A percentile compares a stretch with the other conserved stretches of the same genome.
These are phyloP conservation scores for Linum tenue DNA, from an alignment of 345 rosid species.

Conservation along the genomic window DNA sequence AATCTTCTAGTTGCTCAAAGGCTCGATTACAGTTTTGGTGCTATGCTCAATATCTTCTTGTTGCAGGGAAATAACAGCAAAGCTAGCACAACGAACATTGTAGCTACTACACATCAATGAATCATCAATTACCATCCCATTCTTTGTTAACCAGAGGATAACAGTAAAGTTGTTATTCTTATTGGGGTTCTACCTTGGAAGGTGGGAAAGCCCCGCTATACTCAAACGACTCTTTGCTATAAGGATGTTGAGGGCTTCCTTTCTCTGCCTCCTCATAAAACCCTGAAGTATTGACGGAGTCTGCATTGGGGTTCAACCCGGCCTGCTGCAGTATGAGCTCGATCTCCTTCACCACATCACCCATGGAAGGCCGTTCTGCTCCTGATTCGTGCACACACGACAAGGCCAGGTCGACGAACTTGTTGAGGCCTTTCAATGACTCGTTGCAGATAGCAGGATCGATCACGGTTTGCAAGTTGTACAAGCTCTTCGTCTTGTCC, in stretches of 20 bases:
- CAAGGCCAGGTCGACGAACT: constrained; percentile 55
- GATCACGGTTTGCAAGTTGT: constrained; percentile 52
- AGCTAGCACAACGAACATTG: background rate
- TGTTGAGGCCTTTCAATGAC: constrained; percentile 47
- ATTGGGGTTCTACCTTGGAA: constrained; percentile 7
- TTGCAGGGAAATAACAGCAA: background rate
- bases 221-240: constrained; percentile 22
- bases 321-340: constrained; percentile 57
- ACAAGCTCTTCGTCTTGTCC: constrained; percentile 46
- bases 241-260: constrained; percentile 35
- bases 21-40: no score
- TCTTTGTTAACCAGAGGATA: background rate
- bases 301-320: constrained; percentile 47
- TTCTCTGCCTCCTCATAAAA: constrained; percentile 30
- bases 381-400: constrained; percentile 56
- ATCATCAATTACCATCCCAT: background rate
- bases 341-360: constrained; percentile 66
- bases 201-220: constrained; percentile 16
- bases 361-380: constrained; percentile 56
- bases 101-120: background rate
- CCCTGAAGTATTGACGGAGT: constrained; percentile 48
- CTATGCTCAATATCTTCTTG: no score
- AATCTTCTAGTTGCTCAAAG: no score
- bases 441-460: constrained; percentile 49
- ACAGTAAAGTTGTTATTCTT: background rate